phyloP scores from a whole-genome alignment of 2,329 filamentous ascomycete species.

The Hirsutella thompsonii region DNA sequence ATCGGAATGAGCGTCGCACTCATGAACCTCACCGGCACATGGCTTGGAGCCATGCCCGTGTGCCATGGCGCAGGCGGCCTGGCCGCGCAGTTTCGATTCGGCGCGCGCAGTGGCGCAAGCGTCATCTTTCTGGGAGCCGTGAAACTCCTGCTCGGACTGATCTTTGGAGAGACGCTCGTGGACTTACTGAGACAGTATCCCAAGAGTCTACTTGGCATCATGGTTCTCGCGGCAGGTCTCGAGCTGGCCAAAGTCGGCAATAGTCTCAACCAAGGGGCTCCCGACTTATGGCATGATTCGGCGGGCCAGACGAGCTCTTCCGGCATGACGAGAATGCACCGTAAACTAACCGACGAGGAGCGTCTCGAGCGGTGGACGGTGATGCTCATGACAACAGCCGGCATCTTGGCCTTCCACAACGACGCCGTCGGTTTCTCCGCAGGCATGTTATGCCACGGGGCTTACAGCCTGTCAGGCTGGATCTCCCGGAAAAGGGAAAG shows the following conservation, averaged over 20 bases:
- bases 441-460: slow-evolving; percentile 67
- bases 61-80: slow-evolving; percentile 89
- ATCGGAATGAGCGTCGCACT: slow-evolving; percentile 69
- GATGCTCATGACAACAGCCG: slow-evolving; percentile 78
- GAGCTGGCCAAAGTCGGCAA: slow-evolving; percentile 80
- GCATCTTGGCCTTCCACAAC: slow-evolving; percentile 76
- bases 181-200: slow-evolving; percentile 62
- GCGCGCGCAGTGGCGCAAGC: slow-evolving; percentile 74
- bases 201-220: slow-evolving; percentile 63
- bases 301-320: slow-evolving; percentile 21
- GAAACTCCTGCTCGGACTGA: slow-evolving; percentile 64
- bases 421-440: slow-evolving; percentile 78
- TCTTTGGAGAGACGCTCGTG: slow-evolving; percentile 64
- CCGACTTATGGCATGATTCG: slow-evolving; percentile 46
- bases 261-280: slow-evolving; percentile 61
- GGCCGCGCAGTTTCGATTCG: slow-evolving; percentile 84
- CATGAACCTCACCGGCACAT: slow-evolving; percentile 78
- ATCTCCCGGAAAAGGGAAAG: slow-evolving; percentile 23
- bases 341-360: slow-evolving; percentile 51
- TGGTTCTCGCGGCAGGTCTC: slow-evolving; percentile 81
- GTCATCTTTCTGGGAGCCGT: slow-evolving; percentile 65
- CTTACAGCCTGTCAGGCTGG: slow-evolving; percentile 39
- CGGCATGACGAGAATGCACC: slow-evolving; percentile 27
- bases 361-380: slow-evolving; percentile 69
- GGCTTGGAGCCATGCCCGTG: slow-evolving; percentile 91